Percentiles rank a stretch among this genome's conserved stretches.
Conservation (phyloP, 2,329 filamentous ascomycete genomes). For the Lasiodiplodia sp. region DNA sequence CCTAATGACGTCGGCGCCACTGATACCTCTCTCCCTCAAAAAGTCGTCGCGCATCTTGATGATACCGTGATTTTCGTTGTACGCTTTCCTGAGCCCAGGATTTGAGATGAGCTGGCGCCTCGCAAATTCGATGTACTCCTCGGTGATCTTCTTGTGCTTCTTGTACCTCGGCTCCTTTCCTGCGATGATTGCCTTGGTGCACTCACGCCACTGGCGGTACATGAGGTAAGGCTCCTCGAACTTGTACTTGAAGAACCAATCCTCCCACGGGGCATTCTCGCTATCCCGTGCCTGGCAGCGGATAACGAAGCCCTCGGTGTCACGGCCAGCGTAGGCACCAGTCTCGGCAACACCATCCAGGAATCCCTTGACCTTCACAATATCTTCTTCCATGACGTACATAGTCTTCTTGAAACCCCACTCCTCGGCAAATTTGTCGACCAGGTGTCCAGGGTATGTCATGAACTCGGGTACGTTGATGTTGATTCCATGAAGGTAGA, state of each 20-base stretch:
- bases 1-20: slow-evolving; percentile 86
- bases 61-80: slow-evolving; percentile 91
- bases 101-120: slow-evolving; percentile 74
- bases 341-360: slow-evolving; percentile 86
- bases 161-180: slow-evolving; percentile 77
- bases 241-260: slow-evolving; percentile 99
- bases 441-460: slow-evolving; percentile 82
- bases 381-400: slow-evolving; percentile 77
- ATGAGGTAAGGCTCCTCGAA: slow-evolving; percentile 98
- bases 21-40: slow-evolving; percentile 80
- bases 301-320: slow-evolving; percentile 96
- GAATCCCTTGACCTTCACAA: slow-evolving; percentile 77
- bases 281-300: slow-evolving; percentile 75
- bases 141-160: slow-evolving; percentile 89
- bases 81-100: slow-evolving; percentile 71
- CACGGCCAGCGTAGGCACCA: slow-evolving; percentile 86
- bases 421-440: slow-evolving; percentile 85
- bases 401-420: slow-evolving; percentile 96
- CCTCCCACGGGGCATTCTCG: slow-evolving; percentile 66
- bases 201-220: slow-evolving; percentile 99
- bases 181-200: slow-evolving; percentile 85
- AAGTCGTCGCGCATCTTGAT: slow-evolving; percentile 91
- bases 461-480: slow-evolving; percentile 91
- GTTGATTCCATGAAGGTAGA: slow-evolving; percentile 97
- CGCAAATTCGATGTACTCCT: slow-evolving; percentile 87